Conservation (phyloP, 176 grass and related monocot genomes). For the Hordeum marinum region DNA sequence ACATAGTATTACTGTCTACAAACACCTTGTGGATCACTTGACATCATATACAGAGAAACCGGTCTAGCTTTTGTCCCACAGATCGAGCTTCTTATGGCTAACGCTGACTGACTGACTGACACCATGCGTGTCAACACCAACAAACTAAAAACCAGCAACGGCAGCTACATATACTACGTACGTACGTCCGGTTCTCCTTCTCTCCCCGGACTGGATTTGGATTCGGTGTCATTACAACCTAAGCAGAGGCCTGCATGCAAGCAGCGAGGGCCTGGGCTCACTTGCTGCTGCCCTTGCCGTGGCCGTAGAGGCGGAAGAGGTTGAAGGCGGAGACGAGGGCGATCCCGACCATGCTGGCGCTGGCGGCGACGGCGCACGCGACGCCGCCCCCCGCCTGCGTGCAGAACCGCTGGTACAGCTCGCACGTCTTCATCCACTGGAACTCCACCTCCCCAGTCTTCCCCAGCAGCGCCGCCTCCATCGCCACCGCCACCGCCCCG, state of each 20-base stretch:
- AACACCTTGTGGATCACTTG: not conserved
- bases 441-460: slow-evolving; percentile 67
- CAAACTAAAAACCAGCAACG: slow-evolving; percentile 10
- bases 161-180: not conserved
- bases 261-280: not conserved
- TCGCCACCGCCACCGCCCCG: slow-evolving; percentile 50
- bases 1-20: slow-evolving; percentile 21
- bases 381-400: slow-evolving; percentile 45
- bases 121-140: not conserved
- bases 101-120: not conserved
- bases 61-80: slow-evolving; percentile 9
- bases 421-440: slow-evolving; percentile 95
- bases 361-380: slow-evolving; percentile 45
- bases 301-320: slow-evolving; percentile 79
- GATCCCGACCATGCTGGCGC: slow-evolving; percentile 40
- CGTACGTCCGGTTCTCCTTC: not conserved
- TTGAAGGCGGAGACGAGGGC: slow-evolving; percentile 79
- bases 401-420: slow-evolving; percentile 76
- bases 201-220: not conserved
- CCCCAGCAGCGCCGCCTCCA: slow-evolving; percentile 50
- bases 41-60: slow-evolving; percentile 40
- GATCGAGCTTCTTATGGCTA: not conserved
- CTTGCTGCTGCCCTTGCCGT: slow-evolving; percentile 24
- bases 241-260: not conserved
- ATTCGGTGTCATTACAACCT: not conserved